A percentile compares a stretch with the other conserved stretches of the same genome.
These are phyloP conservation scores for Amanita jacksonii DNA, from an alignment of 768 basidiomycete genomes.

Conservation along the genomic window DNA sequence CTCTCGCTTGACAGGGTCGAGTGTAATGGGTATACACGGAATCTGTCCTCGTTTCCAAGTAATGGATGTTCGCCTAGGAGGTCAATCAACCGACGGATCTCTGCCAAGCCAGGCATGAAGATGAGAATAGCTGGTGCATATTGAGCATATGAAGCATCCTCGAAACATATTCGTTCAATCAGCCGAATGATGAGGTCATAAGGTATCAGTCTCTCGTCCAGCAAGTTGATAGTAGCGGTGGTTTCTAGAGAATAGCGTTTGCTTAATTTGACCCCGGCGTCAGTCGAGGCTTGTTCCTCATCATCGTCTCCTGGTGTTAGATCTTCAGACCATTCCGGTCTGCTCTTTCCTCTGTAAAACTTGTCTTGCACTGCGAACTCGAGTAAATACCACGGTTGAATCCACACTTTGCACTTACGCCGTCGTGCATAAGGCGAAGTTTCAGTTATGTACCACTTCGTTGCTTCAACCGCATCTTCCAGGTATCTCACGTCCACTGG, in stretches of 20 bases:
- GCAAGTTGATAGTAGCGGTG: conserved; percentile 65
- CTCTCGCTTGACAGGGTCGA: conserved; percentile 89
- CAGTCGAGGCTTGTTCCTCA: conserved; percentile 39
- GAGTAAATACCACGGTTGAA: not conserved
- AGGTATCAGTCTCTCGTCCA: conserved; percentile 84
- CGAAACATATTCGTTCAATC: conserved; percentile 77
- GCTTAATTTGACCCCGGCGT: conserved; percentile 44
- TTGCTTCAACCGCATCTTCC: conserved; percentile 84
- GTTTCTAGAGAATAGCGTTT: conserved; percentile 77
- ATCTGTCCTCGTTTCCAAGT: conserved; percentile 56
- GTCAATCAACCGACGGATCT: conserved; percentile 86
- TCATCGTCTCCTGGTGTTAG: conserved; percentile 51
- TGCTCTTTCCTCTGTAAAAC: conserved; percentile 50
- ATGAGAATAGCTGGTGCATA: conserved; percentile 80
- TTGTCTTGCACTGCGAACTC: conserved; percentile 44
- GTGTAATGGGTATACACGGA: conserved; percentile 80
- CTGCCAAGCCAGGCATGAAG: conserved; percentile 92
- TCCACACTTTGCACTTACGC: conserved; percentile 30
- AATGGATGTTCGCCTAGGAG: conserved; percentile 61
- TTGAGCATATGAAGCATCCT: conserved; percentile 33
- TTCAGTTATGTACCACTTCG: conserved; percentile 71
- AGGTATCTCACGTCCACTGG: conserved; percentile 81
- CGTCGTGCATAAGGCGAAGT: conserved; percentile 73
- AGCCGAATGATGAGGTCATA: conserved; percentile 84
- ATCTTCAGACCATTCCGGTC: conserved; percentile 78